A percentile compares a stretch with the other conserved stretches of the same genome.
phyloP scores from a whole-genome alignment of 306 rosid genomes.

The Gillenia trifoliata region DNA sequence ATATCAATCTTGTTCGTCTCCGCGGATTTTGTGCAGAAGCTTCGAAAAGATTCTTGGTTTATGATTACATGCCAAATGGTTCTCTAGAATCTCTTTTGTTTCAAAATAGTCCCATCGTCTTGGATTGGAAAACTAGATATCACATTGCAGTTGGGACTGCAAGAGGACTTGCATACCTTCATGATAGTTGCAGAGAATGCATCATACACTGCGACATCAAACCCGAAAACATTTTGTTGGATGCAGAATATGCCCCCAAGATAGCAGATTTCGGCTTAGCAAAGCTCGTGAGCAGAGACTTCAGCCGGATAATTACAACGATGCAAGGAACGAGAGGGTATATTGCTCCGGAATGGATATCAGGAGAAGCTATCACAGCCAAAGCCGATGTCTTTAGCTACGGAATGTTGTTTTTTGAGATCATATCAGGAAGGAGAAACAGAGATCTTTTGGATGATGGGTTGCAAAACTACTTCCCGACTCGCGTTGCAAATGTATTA shows the following conservation, averaged over 20 bases:
- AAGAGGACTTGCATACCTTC: conserved; percentile 41
- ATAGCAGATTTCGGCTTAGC: conserved; percentile 48
- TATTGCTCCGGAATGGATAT: conserved; percentile 50
- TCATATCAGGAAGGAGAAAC: conserved; percentile 39
- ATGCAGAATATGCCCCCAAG: conserved; percentile 25
- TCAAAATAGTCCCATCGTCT: neutral
- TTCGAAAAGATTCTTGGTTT: conserved; percentile 32
- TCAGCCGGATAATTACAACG: conserved; percentile 39
- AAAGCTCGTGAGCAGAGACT: conserved; percentile 36
- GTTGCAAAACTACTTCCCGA: conserved; percentile 27
- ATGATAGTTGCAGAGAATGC: conserved; percentile 42
- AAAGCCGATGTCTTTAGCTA: conserved; percentile 47
- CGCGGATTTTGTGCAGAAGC: conserved; percentile 30
- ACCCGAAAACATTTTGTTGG: conserved; percentile 46
- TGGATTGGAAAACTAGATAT: conserved; percentile 36
- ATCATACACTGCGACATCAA: conserved; percentile 45
- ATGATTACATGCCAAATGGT: conserved; percentile 38
- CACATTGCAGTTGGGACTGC: conserved; percentile 37
- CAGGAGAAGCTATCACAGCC: conserved; percentile 36
- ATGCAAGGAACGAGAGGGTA: conserved; percentile 50
- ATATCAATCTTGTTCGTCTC: conserved; percentile 36
- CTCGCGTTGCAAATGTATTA: conserved; percentile 22
- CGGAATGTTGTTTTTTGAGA: conserved; percentile 36
- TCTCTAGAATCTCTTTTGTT: conserved; percentile 37
- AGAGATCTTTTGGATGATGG: conserved; percentile 26